Evolutionary conservation across 345 rosid species (phyloP).

Genomic region (Iberis pinnata): DNA sequence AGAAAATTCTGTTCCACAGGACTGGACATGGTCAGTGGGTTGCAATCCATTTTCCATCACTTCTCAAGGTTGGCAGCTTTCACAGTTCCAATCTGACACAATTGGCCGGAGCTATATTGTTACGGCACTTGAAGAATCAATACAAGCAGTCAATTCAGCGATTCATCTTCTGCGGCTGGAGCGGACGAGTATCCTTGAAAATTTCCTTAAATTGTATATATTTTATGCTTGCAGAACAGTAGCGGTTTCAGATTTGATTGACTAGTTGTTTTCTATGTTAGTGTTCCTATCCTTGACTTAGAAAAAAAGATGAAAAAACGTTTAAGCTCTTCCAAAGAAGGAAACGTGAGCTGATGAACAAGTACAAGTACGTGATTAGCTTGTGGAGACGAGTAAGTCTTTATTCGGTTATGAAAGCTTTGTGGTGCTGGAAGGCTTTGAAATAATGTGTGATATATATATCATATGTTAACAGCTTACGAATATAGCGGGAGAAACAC

Average conservation of each 20-base stretch:
- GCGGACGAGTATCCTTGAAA: conserved; percentile 82
- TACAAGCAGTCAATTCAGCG: conserved; percentile 73
- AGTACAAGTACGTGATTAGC: conserved; percentile 77
- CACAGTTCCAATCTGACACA: conserved; percentile 82
- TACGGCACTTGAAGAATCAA: conserved; percentile 85
- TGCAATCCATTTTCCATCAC: conserved; percentile 79
- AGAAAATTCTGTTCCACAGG: conserved; percentile 35
- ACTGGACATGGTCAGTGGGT: conserved; percentile 96
- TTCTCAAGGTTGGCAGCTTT: conserved; percentile 84
- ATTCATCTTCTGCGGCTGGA: conserved; percentile 74
- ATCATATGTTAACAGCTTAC: conserved; percentile 52
- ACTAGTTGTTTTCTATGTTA: not conserved
- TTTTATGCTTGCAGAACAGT: not conserved
- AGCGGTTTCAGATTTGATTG: not conserved
- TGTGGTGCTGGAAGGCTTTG: not conserved
- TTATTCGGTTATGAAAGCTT: not conserved
- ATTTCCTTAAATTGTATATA: not conserved
- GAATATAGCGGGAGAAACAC: conserved; percentile 64
- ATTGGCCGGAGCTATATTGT: conserved; percentile 89
- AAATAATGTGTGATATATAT: not conserved
- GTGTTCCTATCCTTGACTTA: conserved; percentile 28
- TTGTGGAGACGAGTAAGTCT: conserved; percentile 86
- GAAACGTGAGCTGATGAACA: conserved; percentile 72
- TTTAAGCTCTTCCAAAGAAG: conserved; percentile 55
- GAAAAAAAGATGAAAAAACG: conserved; percentile 59